Evolutionary conservation across 2,329 filamentous ascomycete genomes (phyloP), one percentile per base, ranked within the genome.

Genomic region (Phialemonium atrogriseum): DNA sequence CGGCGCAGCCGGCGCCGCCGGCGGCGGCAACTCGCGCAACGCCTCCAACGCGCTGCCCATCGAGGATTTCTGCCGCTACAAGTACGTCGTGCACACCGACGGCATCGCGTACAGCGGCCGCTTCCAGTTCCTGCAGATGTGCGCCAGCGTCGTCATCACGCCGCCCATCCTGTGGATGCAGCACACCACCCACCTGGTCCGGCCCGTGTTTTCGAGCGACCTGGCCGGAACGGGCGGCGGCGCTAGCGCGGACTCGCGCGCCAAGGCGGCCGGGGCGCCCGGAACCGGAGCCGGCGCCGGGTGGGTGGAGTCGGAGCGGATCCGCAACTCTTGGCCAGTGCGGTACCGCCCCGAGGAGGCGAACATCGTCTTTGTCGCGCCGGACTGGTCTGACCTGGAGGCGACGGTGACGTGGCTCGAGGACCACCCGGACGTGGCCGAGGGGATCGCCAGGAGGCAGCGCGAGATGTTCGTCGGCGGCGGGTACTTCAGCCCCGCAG

Each of bases 41-140:
- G n/a, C n/a, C n/a, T n/a, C n/a, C n/a, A 68, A 68, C 49, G 58
- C 56, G 3, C 41, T 68, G 9, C 37, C 38, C 14, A 62, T 68
- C 40, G 54, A 60, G 31, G 61, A 64, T 34, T 67, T 68, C 39
- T 68, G 65, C 47, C 50, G 50, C 15, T 61, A 64, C 43, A 60
- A 59, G 26, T 67, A 66, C 44, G 49, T 68, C 30, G 47, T 67
- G 10, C 58, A 68, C 42, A 67, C 64, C 1, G 64, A 68, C 46
- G 64, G 64, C 7, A 52, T 68, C 12, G 61, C 61, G 7, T 68
- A 68, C 47, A 64, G 57, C 26, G 64, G 63, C 2, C 62, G 64
- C 4, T 52, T 69, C 24, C 59, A 59, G 26, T 66, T 60, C 41
- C 61, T 66, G 43, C 60, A 60, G 46, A 55, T 64, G 10, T 68